Percentiles rank a stretch among this genome's conserved stretches.
phyloP scores from a whole-genome alignment of 176 grass and related monocot species.

The Oryza nivara region DNA sequence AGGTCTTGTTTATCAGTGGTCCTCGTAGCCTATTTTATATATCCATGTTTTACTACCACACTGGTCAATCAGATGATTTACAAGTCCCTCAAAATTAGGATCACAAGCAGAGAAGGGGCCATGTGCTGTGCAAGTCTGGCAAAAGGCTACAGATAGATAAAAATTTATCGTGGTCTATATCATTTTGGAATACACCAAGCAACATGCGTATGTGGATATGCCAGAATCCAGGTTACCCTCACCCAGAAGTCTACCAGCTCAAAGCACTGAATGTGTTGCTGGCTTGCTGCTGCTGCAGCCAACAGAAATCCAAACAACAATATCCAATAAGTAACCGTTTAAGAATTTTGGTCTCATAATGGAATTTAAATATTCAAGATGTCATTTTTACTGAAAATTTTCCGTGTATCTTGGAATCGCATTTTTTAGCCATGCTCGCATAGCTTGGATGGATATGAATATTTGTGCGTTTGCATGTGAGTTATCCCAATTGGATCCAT shows the following conservation, averaged over 20 bases:
- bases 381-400: not conserved
- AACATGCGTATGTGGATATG: not conserved
- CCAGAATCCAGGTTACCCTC: not conserved
- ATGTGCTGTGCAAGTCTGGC: not conserved
- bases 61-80: too few species aligned
- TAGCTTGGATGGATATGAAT: not conserved
- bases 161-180: not conserved
- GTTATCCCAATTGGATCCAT: not conserved
- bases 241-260: not conserved
- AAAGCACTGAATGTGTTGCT: not conserved
- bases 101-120: too few species aligned
- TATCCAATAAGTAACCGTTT: not conserved
- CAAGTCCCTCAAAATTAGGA: too few species aligned
- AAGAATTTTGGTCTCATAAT: not conserved
- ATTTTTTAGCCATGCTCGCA: not conserved
- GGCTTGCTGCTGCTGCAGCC: not conserved
- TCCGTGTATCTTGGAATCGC: not conserved
- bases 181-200: not conserved
- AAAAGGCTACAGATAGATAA: not conserved
- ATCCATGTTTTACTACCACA: not conserved
- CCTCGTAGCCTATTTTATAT: not conserved
- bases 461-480: not conserved
- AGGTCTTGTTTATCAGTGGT: not conserved
- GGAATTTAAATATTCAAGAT: not conserved
- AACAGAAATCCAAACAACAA: not conserved